Conservation (phyloP, 106 monocot species). For the Allium sativum region DNA sequence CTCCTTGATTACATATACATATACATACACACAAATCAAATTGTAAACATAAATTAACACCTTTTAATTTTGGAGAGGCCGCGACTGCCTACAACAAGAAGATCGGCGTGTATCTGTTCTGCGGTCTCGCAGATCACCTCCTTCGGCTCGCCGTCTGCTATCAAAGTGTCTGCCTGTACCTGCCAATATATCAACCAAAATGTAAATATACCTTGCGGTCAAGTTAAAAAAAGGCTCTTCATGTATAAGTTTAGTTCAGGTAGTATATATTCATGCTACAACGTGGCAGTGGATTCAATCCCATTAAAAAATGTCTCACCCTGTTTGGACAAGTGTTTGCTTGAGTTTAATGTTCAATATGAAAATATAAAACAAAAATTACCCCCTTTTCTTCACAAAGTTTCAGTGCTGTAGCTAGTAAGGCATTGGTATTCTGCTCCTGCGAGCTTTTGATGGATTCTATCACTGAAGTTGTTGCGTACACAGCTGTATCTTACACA, state of each 20-base stretch:
- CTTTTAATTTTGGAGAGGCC: slow-evolving; percentile 3
- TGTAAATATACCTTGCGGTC: too few species aligned
- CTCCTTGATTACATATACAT: too few species aligned
- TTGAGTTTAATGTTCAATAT: too few species aligned
- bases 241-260: too few species aligned
- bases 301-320: too few species aligned
- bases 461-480: not conserved
- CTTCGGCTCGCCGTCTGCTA: slow-evolving; percentile 5
- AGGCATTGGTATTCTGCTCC: not conserved
- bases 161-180: slow-evolving; percentile 1
- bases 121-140: slow-evolving; percentile 6
- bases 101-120: slow-evolving; percentile 1
- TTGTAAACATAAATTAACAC: not conserved
- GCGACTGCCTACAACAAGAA: slow-evolving; percentile 5
- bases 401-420: slow-evolving; percentile 1
- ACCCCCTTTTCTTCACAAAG: slow-evolving; percentile 5
- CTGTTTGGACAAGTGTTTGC: too few species aligned
- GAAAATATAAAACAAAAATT: not conserved
- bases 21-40: too few species aligned
- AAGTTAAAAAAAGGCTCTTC: too few species aligned
- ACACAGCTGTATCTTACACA: slow-evolving; percentile 2
- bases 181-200: not conserved
- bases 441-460: slow-evolving; percentile 5
- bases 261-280: too few species aligned
- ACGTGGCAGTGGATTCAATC: too few species aligned